phyloP scores from a whole-genome alignment of 2,329 filamentous ascomycete species.

The Venturia asperata region DNA sequence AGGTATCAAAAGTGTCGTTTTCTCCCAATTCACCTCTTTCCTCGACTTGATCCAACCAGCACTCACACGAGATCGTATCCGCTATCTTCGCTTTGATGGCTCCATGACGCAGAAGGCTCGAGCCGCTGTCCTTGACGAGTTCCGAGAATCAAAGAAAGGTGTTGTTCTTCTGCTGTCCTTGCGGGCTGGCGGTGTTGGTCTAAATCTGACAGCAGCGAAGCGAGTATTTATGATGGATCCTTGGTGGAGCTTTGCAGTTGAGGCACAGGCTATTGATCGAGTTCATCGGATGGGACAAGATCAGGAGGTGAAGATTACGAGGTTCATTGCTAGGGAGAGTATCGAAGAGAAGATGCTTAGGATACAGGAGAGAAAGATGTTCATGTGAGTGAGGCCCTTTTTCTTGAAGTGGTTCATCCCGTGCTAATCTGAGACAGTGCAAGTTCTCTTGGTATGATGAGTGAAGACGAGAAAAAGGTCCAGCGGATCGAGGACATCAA shows the following conservation, averaged over 20 bases:
- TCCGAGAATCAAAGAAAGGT: slow-evolving; percentile 41
- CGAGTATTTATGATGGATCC: slow-evolving; percentile 99
- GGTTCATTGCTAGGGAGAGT: slow-evolving; percentile 83
- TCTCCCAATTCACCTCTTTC: slow-evolving; percentile 96
- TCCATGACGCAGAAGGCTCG: slow-evolving; percentile 80
- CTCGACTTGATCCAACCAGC: slow-evolving; percentile 84
- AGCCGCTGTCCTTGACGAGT: slow-evolving; percentile 57
- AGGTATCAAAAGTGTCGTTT: slow-evolving; percentile 79
- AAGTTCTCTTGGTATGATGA: slow-evolving; percentile 91
- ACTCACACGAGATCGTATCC: slow-evolving; percentile 63
- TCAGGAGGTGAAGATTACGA: slow-evolving; percentile 72
- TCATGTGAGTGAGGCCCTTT: slow-evolving; percentile 61
- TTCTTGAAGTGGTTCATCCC: not conserved
- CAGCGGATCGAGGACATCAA: slow-evolving; percentile 91
- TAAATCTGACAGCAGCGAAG: slow-evolving; percentile 84
- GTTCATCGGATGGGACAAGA: slow-evolving; percentile 96
- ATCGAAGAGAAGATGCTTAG: slow-evolving; percentile 93
- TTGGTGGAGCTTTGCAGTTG: slow-evolving; percentile 97
- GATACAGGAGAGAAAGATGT: slow-evolving; percentile 93
- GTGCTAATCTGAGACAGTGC: slow-evolving; percentile 55
- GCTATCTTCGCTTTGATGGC: slow-evolving; percentile 82
- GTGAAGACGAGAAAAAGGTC: slow-evolving; percentile 83
- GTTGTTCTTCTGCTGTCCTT: slow-evolving; percentile 76
- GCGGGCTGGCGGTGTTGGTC: slow-evolving; percentile 82
- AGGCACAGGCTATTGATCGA: slow-evolving; percentile 94